A percentile compares a stretch with the other conserved stretches of the same genome.
Evolutionary conservation across 2,329 filamentous ascomycete genomes (phyloP).

Genomic region (Exophiala xenobiotica): DNA sequence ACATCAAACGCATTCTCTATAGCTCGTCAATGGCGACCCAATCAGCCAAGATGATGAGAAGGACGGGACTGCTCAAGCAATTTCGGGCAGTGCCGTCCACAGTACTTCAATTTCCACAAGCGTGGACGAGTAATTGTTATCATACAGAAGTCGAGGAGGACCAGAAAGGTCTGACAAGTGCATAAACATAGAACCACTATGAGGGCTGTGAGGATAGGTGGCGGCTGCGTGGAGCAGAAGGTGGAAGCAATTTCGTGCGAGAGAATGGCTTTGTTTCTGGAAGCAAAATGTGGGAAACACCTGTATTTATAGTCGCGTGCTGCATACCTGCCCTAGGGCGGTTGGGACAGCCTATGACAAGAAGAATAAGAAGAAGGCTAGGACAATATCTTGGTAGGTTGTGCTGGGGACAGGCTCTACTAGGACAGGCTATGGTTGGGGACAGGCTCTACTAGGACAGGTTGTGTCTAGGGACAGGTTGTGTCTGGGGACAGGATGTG

Average conservation of each 20-base stretch:
- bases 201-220: background rate
- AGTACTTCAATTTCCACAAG: background rate
- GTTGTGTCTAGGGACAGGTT: no score
- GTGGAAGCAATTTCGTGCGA: background rate
- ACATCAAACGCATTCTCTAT: slow-evolving; percentile 38
- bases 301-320: background rate
- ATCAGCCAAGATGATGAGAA: slow-evolving; percentile 38
- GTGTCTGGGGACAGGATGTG: no score
- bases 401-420: no score
- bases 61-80: slow-evolving; percentile 29
- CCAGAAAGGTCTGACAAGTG: slow-evolving; percentile 6
- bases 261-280: background rate
- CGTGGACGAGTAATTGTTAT: slow-evolving; percentile 5
- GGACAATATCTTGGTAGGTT: no score
- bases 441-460: no score
- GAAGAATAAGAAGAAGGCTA: no score
- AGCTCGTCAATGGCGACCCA: slow-evolving; percentile 35
- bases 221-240: background rate
- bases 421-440: no score
- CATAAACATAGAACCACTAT: background rate
- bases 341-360: background rate
- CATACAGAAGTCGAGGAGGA: slow-evolving; percentile 7
- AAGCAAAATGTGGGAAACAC: background rate
- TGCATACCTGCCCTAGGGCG: background rate
- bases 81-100: slow-evolving; percentile 3